Conservation (phyloP, 495 filamentous ascomycete genomes). For the Ascobolus immersus region DNA sequence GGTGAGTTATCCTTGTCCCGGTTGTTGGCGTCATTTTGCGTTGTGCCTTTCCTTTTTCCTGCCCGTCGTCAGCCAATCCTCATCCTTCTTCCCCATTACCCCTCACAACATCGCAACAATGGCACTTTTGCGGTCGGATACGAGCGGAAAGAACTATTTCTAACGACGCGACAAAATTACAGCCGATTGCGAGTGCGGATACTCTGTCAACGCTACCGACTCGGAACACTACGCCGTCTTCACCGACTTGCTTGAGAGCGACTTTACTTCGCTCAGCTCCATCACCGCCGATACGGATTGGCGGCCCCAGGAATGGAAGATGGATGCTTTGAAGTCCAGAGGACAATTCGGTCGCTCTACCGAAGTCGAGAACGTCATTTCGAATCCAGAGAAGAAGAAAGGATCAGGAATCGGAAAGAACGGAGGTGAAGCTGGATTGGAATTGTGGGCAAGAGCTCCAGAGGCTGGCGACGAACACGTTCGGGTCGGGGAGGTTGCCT, state of each 20-base stretch:
- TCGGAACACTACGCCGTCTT: slow-evolving; percentile 21
- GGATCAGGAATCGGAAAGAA: slow-evolving; percentile 19
- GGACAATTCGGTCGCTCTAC: slow-evolving; percentile 44
- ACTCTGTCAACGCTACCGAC: slow-evolving; percentile 22
- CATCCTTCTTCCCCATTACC: too few species aligned
- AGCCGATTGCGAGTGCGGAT: slow-evolving; percentile 49
- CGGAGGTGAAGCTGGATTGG: slow-evolving; percentile 30
- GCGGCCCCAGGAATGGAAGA: slow-evolving; percentile 36
- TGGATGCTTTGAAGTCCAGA: slow-evolving; percentile 24
- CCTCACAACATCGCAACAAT: too few species aligned
- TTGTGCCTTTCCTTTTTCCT: too few species aligned
- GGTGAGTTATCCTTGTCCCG: too few species aligned
- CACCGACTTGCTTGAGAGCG: slow-evolving; percentile 41
- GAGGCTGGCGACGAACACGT: slow-evolving; percentile 25
- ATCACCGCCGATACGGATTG: slow-evolving; percentile 30
- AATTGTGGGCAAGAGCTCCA: slow-evolving; percentile 30
- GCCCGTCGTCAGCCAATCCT: too few species aligned
- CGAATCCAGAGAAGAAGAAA: slow-evolving; percentile 23
- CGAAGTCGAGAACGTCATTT: slow-evolving; percentile 25
- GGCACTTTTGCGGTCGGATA: too few species aligned
- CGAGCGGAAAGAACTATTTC: too few species aligned
- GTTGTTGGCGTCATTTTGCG: too few species aligned
- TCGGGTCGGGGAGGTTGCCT: slow-evolving; percentile 33
- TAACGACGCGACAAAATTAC: too few species aligned
- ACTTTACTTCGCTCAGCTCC: slow-evolving; percentile 33